These are phyloP conservation scores for Xylariaceae sp. DNA, from an alignment of 2,329 filamentous ascomycete genomes.

Conservation along the genomic window DNA sequence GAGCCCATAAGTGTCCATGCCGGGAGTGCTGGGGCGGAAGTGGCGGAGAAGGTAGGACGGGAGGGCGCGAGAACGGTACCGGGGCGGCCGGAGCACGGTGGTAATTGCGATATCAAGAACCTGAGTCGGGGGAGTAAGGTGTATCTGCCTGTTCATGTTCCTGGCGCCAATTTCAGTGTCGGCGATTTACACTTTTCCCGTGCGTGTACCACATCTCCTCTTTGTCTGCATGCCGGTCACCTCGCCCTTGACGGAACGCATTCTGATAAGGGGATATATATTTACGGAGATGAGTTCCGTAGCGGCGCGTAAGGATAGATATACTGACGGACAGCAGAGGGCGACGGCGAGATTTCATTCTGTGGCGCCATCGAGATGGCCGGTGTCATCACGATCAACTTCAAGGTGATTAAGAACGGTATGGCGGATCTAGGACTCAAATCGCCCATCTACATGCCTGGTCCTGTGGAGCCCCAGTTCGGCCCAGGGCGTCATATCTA, in stretches of 20 bases:
- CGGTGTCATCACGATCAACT: conserved; percentile 84
- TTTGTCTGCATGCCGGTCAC: no score
- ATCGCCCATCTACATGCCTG: conserved; percentile 79
- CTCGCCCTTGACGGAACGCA: no score
- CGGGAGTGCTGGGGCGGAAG: conserved; percentile 53
- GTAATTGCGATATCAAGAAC: conserved; percentile 91
- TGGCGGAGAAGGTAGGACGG: conserved; percentile 63
- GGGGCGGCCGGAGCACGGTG: conserved; percentile 79
- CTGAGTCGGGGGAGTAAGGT: conserved; percentile 74
- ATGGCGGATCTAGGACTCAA: conserved; percentile 71
- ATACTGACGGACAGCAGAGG: conserved; percentile 45
- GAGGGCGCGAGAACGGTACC: conserved; percentile 86
- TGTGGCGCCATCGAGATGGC: conserved; percentile 94
- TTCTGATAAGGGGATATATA: no score
- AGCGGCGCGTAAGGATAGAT: no score
- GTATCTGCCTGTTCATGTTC: conserved; percentile 82
- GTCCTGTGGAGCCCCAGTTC: conserved; percentile 84
- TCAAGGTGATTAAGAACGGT: conserved; percentile 80
- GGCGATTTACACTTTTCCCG: conserved; percentile 82
- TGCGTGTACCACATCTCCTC: conserved; percentile 24
- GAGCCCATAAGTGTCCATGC: conserved; percentile 69
- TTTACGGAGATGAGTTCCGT: no score
- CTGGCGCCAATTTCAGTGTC: conserved; percentile 83
- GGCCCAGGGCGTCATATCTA: conserved; percentile 77
- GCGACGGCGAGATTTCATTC: conserved; percentile 87